Conservation (phyloP, 2,329 filamentous ascomycete species). For the Colletotrichum truncatum region DNA sequence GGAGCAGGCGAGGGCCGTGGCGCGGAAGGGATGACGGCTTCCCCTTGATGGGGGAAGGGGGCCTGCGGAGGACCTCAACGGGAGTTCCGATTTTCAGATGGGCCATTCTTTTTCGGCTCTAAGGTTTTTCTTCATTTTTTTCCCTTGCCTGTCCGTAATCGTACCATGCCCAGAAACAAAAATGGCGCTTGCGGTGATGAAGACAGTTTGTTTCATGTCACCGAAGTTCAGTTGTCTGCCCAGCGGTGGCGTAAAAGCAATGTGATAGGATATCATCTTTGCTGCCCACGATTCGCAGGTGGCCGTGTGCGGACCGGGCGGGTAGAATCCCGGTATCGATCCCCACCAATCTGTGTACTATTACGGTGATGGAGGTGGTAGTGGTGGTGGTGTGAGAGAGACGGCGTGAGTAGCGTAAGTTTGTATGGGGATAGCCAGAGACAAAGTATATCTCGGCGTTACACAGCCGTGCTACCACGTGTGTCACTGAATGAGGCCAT, state of each 20-base stretch:
- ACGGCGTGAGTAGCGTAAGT: background rate
- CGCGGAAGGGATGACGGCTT: background rate
- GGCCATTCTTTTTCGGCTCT: background rate
- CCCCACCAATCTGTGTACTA: constrained; percentile 7
- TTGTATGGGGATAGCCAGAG: background rate
- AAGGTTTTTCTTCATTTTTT: background rate
- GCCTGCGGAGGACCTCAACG: background rate
- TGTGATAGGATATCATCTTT: constrained; percentile 3
- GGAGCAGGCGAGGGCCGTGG: background rate
- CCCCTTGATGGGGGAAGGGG: background rate
- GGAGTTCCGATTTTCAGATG: background rate
- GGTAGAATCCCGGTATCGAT: constrained; percentile 21
- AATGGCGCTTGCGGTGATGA: background rate
- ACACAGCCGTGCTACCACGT: constrained; percentile 27
- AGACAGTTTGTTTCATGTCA: constrained; percentile 27
- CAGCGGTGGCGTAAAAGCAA: background rate
- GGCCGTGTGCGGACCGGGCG: constrained; percentile 20
- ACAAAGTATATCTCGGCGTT: constrained; percentile 10
- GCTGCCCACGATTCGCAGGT: constrained; percentile 14
- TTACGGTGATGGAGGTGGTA: background rate
- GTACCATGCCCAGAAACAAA: background rate
- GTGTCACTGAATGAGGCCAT: constrained; percentile 9
- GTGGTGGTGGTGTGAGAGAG: constrained; percentile 6
- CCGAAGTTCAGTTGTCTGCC: background rate
- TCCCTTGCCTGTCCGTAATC: constrained; percentile 1